Percentiles rank a stretch among this genome's conserved stretches.
These are phyloP conservation scores for Hymenoscyphus repandus DNA, from an alignment of 2,329 filamentous ascomycete genomes.

Conservation along the genomic window DNA sequence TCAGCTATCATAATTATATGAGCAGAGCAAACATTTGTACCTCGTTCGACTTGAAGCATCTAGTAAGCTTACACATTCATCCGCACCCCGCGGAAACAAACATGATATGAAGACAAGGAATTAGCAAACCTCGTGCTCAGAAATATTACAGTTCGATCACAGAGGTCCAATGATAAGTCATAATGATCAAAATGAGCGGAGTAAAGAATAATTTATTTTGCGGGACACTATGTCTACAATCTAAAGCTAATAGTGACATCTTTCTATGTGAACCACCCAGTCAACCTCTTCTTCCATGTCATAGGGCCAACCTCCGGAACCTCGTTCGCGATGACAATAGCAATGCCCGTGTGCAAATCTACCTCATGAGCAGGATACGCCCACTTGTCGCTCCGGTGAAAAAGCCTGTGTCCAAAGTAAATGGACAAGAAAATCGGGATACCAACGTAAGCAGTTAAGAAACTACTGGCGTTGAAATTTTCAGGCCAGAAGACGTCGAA, in stretches of 20 bases:
- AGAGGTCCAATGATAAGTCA: no score
- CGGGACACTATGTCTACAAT: not conserved
- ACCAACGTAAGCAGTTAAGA: constrained; percentile 61
- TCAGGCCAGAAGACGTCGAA: constrained; percentile 59
- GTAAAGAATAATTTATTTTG: not conserved
- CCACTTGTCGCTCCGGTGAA: constrained; percentile 44
- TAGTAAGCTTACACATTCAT: no score
- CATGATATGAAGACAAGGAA: no score
- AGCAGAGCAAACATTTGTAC: no score
- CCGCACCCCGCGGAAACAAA: no score
- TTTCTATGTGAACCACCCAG: constrained; percentile 17
- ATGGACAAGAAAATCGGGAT: constrained; percentile 55
- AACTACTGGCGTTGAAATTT: constrained; percentile 49
- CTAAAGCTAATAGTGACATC: not conserved
- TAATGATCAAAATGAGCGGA: not conserved
- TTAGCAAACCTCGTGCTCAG: no score
- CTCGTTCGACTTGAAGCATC: no score
- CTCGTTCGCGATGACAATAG: constrained; percentile 31
- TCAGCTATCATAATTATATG: no score
- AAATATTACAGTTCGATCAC: no score
- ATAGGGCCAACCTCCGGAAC: constrained; percentile 9
- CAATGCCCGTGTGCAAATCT: constrained; percentile 47
- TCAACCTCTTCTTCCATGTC: constrained; percentile 17
- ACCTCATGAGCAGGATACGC: constrained; percentile 42
- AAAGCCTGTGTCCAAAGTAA: constrained; percentile 47